Conservation (phyloP, 2,329 filamentous ascomycete species). For the Trichoderma guizhouense region DNA sequence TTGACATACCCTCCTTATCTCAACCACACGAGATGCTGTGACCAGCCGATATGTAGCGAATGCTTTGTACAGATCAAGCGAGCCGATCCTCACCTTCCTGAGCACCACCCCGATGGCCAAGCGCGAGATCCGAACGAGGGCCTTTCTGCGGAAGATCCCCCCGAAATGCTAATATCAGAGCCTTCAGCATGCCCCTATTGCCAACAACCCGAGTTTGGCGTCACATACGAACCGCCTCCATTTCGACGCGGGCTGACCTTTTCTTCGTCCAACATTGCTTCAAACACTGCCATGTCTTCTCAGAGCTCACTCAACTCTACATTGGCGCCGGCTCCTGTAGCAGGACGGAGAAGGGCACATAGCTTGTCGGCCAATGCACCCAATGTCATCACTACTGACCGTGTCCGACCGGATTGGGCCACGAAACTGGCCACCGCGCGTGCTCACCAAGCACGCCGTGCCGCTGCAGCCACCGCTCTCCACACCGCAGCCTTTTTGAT, state of each 20-base stretch:
- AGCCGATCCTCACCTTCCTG: slow-evolving; percentile 83
- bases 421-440: slow-evolving; percentile 82
- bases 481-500: slow-evolving; percentile 95
- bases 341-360: slow-evolving; percentile 48
- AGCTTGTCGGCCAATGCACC: slow-evolving; percentile 78
- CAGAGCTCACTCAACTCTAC: slow-evolving; percentile 72
- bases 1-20: slow-evolving; percentile 92
- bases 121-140: slow-evolving; percentile 36
- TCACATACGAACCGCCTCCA: slow-evolving; percentile 87
- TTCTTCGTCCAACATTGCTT: slow-evolving; percentile 41
- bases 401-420: slow-evolving; percentile 89
- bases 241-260: slow-evolving; percentile 83
- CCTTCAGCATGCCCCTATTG: slow-evolving; percentile 93
- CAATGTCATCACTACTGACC: slow-evolving; percentile 87
- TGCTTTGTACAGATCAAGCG: slow-evolving; percentile 99
- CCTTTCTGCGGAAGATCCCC: slow-evolving; percentile 46
- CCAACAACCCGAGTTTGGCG: slow-evolving; percentile 88
- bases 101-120: slow-evolving; percentile 60
- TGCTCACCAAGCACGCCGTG: slow-evolving; percentile 77
- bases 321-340: slow-evolving; percentile 39
- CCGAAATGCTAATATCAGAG: slow-evolving; percentile 78
- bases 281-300: slow-evolving; percentile 75
- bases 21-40: slow-evolving; percentile 91
- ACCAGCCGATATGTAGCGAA: slow-evolving; percentile 94
- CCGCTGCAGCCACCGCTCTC: slow-evolving; percentile 87